Evolutionary conservation across 108 stramenopile species (phyloP).

Genomic region (Skeletonema costatum): DNA sequence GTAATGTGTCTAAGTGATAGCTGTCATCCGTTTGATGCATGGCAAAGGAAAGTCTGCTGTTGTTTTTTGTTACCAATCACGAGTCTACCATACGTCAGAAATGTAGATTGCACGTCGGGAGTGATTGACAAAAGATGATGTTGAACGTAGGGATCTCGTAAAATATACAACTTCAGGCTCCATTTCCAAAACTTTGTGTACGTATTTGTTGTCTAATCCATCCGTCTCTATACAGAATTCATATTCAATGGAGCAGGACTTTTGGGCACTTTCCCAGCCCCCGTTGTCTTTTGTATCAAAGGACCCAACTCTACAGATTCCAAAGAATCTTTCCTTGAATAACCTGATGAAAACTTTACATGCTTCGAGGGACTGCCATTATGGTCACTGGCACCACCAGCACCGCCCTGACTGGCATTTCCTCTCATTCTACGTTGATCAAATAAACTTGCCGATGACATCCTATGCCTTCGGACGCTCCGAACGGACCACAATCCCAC

Average conservation of each 20-base stretch:
- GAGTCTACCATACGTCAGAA: not conserved
- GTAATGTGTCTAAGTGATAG: not conserved
- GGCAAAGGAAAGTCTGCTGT: not conserved
- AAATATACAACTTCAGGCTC: not conserved
- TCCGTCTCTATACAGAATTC: constrained; percentile 12
- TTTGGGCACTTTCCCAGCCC: constrained; percentile 36
- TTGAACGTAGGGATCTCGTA: not conserved
- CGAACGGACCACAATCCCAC: constrained; percentile 36
- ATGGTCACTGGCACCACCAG: not conserved
- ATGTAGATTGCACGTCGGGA: not conserved
- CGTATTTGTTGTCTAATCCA: not conserved
- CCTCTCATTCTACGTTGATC: constrained; percentile 34
- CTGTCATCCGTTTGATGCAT: too few relatives aligned
- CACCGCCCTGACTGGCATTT: constrained; percentile 1
- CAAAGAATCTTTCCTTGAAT: constrained; percentile 17
- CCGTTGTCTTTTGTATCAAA: not conserved
- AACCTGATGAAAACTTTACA: constrained; percentile 19
- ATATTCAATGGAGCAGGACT: constrained; percentile 22
- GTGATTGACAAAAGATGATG: not conserved
- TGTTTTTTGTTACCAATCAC: not conserved
- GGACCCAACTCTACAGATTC: constrained; percentile 27
- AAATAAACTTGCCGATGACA: constrained; percentile 41
- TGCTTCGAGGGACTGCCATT: constrained; percentile 4
- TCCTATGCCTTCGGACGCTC: constrained; percentile 28
- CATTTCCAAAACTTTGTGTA: not conserved